Evolutionary conservation across 306 rosid genomes (phyloP), one percentile per base, ranked within the genome.

Genomic region (Coriaria nepalensis): DNA sequence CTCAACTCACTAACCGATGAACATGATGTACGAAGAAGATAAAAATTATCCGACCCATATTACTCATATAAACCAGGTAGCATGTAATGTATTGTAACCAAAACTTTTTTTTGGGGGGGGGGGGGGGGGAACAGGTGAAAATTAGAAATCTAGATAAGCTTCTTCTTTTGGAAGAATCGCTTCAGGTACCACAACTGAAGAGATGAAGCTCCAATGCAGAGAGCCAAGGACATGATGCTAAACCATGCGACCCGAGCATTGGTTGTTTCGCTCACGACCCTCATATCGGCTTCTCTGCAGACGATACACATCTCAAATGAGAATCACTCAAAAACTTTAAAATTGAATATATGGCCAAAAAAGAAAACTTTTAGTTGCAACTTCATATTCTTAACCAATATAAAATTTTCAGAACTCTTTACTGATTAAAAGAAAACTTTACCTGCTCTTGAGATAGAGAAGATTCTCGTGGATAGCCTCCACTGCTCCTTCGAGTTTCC

Each of bases 81-180:
- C 3, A 20, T 20, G 3, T 20, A 20, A 20, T 20, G 29, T 1
- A 20, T 20, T 20, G 29, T 3, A 20, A 20, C 1, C 29, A 1
- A 20, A 20, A 1, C 3, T 20, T 20, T 20, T 20, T 20, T 20
- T 20, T 20, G 29, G 29, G 29, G 29, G 29, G 29, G 1, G 29
- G 29, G 1, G 29, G 43, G 43, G 9, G 34, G 12, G 13, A 13
- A 35, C 33, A 40, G 20, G 43, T 32, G 33, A 11, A 54, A 37
- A 34, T 20, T 20, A 20, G 29, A 35, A 10, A 10, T 55, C 55
- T 58, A 58, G 39, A 85, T 82, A 42, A 90, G 85, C 79, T 85
- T 90, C 93, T 81, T 90, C 94, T 85, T 90, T 56, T 67, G 86
- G 72, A 90, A 90, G 71, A 70, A 90, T 50, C 76, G 72, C 82